Base-by-base conservation (phyloP, 2,329 filamentous ascomycete species). In the Chalaropsis ovoidea region DNA sequence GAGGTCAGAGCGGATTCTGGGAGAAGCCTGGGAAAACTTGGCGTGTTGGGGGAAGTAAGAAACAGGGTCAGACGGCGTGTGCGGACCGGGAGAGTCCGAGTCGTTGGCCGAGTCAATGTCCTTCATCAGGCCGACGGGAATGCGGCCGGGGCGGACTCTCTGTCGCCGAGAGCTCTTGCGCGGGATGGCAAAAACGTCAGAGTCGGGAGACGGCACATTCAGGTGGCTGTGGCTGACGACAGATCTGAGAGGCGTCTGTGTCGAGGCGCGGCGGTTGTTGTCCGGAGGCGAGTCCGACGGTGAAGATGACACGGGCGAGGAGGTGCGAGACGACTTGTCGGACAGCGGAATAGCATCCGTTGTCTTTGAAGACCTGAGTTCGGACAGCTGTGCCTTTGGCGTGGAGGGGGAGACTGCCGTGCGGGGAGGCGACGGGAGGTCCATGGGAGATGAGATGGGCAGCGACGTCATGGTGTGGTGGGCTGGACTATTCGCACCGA, bases 41-140 rank as follows among this genome's bases (percentile, higher is more conserved):
- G 54, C 3, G 19, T 61, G 42, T 10, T 61, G 54, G 10, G 54
- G 63, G 39, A 65, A 24, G 11, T 54, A 65, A 11, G 41, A 56
- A 17, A 43, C 43, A 17, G 61, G 62, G 17, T 67, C 61, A 13
- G 47, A 56, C 13, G 65, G 65, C 1, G 65, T 67, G 10, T 58
- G 31, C 2, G 65, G 65, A 2, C 65, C 65, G 19, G 54, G 61
- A 11, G 61, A 63, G 19, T 67, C 65, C 5, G 60, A 63, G 19
- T 67, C 65, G 41, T 61, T 63, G 24, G 65, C 61, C 35, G 61
- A 63, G 62, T 67, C 65, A 52, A 67, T 64, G 11, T 67, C 65
- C 27, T 47, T 63, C 52, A 67, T 52, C 2, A 47, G 39, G n/a
- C 52, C 39, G 27, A 54, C 31, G 3, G 60, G 27, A 41, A 66